Percentiles rank a stretch among this genome's conserved stretches.
phyloP scores from a whole-genome alignment of 1,284 basidiomycete genomes.

The Coniophora puteana region DNA sequence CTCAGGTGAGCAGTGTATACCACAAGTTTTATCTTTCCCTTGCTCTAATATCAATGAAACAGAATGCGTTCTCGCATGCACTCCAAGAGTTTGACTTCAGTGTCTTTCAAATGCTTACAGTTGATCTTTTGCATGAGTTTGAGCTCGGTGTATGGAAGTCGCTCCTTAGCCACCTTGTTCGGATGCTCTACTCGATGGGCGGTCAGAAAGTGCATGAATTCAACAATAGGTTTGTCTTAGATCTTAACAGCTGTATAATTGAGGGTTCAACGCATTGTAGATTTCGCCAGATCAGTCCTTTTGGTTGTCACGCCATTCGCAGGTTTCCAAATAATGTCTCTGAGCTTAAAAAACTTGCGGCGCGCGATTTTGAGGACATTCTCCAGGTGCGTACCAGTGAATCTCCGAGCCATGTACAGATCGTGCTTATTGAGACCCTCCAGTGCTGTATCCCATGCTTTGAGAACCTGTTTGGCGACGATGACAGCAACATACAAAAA shows the following conservation, averaged over 20 bases:
- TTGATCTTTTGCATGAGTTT: slow-evolving; percentile 21
- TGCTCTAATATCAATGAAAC: background rate
- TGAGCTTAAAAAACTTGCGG: slow-evolving; percentile 20
- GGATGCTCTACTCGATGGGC: slow-evolving; percentile 14
- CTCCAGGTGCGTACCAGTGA: slow-evolving; percentile 16
- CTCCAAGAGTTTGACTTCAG: slow-evolving; percentile 8
- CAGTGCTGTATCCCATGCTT: slow-evolving; percentile 25
- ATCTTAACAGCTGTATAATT: background rate
- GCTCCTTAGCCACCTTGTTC: slow-evolving; percentile 20
- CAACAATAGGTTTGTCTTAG: slow-evolving; percentile 4
- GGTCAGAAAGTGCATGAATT: slow-evolving; percentile 6
- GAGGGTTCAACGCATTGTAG: too few species aligned
- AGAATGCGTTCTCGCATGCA: slow-evolving; percentile 17
- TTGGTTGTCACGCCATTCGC: slow-evolving; percentile 17
- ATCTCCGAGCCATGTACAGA: background rate
- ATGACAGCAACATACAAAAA: slow-evolving; percentile 11
- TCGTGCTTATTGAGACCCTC: background rate
- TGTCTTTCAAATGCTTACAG: slow-evolving; percentile 13
- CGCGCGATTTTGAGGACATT: slow-evolving; percentile 24
- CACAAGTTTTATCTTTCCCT: background rate
- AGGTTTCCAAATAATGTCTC: slow-evolving; percentile 18
- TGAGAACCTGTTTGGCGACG: slow-evolving; percentile 17
- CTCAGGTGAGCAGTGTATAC: slow-evolving; percentile 6
- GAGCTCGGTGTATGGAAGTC: slow-evolving; percentile 24
- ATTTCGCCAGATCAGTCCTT: slow-evolving; percentile 12